Evolutionary conservation across 2,329 filamentous ascomycete genomes (phyloP).

Genomic region (Phoma sp.): DNA sequence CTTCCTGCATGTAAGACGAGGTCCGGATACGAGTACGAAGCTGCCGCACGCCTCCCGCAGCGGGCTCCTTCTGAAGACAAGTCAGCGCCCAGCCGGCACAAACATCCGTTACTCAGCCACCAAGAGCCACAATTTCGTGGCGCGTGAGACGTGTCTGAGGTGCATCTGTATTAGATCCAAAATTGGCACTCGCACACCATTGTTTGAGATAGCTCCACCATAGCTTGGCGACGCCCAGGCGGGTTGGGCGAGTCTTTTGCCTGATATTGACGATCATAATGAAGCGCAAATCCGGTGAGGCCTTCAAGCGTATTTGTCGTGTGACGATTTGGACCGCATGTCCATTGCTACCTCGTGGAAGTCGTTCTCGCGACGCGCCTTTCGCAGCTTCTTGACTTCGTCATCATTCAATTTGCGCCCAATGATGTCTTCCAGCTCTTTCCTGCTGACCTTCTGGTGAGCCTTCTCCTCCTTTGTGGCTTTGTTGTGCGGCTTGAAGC

Average conservation of each 20-base stretch:
- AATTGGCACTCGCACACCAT: conserved; percentile 7
- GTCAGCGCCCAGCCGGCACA: conserved; percentile 15
- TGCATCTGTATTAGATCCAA: conserved; percentile 5
- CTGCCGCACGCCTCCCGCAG: neutral
- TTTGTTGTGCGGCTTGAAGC: conserved; percentile 86
- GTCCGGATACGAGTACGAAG: neutral
- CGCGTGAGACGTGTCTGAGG: conserved; percentile 13
- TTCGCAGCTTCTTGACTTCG: conserved; percentile 84
- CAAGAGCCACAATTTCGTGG: conserved; percentile 14
- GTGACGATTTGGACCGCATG: conserved; percentile 89
- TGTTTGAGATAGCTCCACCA: conserved; percentile 14
- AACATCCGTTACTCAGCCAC: conserved; percentile 16
- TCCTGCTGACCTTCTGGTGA: conserved; percentile 82
- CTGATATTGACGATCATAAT: neutral
- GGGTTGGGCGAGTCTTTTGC: neutral
- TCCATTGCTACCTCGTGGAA: conserved; percentile 88
- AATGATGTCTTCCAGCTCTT: conserved; percentile 82
- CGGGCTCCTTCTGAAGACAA: neutral
- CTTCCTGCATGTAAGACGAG: neutral
- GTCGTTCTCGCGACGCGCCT: conserved; percentile 82
- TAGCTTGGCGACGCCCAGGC: conserved; percentile 18
- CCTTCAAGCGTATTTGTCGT: conserved; percentile 46
- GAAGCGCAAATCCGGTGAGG: neutral
- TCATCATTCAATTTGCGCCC: conserved; percentile 81
- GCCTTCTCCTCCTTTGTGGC: conserved; percentile 84